These are phyloP conservation scores for Coemansia sp. DNA, from an alignment of 192 early-diverging fungal genomes.

Conservation along the genomic window DNA sequence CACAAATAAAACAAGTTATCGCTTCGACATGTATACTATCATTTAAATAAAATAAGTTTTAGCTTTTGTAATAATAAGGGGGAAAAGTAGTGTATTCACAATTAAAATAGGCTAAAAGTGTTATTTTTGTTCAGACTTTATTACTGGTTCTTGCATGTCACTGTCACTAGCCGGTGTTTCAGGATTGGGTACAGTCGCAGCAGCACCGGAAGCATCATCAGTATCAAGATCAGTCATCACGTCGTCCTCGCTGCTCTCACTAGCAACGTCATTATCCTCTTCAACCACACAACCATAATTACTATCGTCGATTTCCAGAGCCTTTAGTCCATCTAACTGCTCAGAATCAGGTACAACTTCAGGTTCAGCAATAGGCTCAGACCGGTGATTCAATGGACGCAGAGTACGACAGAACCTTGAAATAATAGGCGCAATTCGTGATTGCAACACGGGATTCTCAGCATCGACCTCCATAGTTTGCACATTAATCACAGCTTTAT, in stretches of 20 bases:
- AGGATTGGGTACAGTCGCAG: too few species aligned
- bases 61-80: too few species aligned
- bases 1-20: neutral
- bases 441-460: slow-evolving; percentile 25
- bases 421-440: slow-evolving; percentile 31
- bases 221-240: neutral
- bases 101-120: too few species aligned
- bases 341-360: slow-evolving; percentile 9
- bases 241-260: slow-evolving; percentile 1
- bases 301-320: neutral
- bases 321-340: neutral
- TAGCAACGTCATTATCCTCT: slow-evolving; percentile 5
- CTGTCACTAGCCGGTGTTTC: too few species aligned
- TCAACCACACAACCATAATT: neutral
- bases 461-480: slow-evolving; percentile 27
- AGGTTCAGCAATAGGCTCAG: slow-evolving; percentile 19
- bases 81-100: too few species aligned
- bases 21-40: neutral
- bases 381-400: slow-evolving; percentile 32
- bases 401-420: slow-evolving; percentile 34
- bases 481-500: slow-evolving; percentile 13
- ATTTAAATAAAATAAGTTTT: neutral
- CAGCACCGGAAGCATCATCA: too few species aligned
- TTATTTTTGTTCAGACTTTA: too few species aligned
- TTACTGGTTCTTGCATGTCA: too few species aligned